Conservation (phyloP, 2,329 filamentous ascomycete genomes). For the Nakataea oryzae region DNA sequence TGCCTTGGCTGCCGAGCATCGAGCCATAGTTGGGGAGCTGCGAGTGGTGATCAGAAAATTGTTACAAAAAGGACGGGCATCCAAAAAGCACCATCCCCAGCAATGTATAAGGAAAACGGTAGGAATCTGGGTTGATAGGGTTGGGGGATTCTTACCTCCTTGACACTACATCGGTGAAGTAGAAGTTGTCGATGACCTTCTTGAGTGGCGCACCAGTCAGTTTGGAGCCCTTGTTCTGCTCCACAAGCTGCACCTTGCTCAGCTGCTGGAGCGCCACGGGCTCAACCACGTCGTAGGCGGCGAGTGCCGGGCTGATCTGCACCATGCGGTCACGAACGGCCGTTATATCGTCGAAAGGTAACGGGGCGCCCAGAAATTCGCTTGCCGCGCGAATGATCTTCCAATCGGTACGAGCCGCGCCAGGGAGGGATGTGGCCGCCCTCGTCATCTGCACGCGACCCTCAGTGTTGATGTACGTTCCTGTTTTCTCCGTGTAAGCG, state of each 20-base stretch:
- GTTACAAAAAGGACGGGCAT: background rate
- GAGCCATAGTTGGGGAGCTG: conserved; percentile 96
- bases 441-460: conserved; percentile 91
- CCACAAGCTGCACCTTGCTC: conserved; percentile 89
- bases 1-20: conserved; percentile 88
- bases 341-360: conserved; percentile 90
- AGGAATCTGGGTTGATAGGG: background rate
- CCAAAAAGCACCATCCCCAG: background rate
- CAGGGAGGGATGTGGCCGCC: conserved; percentile 77
- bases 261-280: conserved; percentile 61
- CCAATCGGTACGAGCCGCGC: conserved; percentile 91
- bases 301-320: conserved; percentile 84
- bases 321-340: conserved; percentile 85
- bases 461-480: conserved; percentile 96
- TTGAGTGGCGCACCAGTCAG: conserved; percentile 63
- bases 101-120: background rate
- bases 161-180: conserved; percentile 94
- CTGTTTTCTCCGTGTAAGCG: conserved; percentile 94
- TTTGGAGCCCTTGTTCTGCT: conserved; percentile 86
- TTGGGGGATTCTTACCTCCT: conserved; percentile 58
- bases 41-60: background rate
- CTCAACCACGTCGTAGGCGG: conserved; percentile 86
- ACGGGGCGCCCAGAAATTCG: conserved; percentile 78
- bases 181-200: conserved; percentile 91
- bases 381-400: conserved; percentile 92